Conservation (phyloP, 306 rosid species). For the Cucurbita argyrosperma region DNA sequence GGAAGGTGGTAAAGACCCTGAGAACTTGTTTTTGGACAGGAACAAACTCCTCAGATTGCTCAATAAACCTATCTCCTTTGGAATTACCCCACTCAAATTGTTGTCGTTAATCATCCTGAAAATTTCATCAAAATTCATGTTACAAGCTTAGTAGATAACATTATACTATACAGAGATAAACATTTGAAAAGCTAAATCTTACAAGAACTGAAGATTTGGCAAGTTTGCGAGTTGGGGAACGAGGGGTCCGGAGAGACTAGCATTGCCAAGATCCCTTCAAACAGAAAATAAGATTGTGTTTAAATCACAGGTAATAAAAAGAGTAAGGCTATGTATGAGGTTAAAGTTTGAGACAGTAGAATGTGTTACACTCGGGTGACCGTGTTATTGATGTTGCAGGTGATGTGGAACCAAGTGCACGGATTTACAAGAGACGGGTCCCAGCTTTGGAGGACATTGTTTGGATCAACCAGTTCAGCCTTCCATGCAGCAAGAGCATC, state of each 20-base stretch:
- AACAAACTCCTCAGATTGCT: constrained; percentile 5
- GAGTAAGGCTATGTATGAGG: neutral
- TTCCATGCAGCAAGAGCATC: constrained; percentile 16
- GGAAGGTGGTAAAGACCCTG: constrained; percentile 8
- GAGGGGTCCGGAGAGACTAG: constrained; percentile 12
- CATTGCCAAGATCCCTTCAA: constrained; percentile 19
- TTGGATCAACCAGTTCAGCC: constrained; percentile 8
- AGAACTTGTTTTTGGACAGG: constrained; percentile 2
- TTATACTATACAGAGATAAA: neutral
- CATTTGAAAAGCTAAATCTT: neutral
- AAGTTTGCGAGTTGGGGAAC: constrained; percentile 16
- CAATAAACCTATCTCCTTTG: constrained; percentile 8
- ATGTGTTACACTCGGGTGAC: constrained; percentile 14
- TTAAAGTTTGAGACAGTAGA: neutral
- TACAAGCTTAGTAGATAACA: neutral
- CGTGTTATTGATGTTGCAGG: neutral
- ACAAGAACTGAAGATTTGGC: constrained; percentile 17
- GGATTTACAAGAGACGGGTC: constrained; percentile 12
- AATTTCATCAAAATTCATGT: neutral
- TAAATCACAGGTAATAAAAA: neutral
- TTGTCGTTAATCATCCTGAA: constrained; percentile 10
- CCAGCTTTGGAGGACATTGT: constrained; percentile 22
- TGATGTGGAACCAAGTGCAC: constrained; percentile 19
- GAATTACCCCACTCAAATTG: constrained; percentile 14
- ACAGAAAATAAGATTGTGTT: neutral